Percentiles rank a stretch among this genome's conserved stretches.
These are phyloP conservation scores for Fusarium hostae DNA, from an alignment of 2,329 filamentous ascomycete genomes.

Conservation along the genomic window DNA sequence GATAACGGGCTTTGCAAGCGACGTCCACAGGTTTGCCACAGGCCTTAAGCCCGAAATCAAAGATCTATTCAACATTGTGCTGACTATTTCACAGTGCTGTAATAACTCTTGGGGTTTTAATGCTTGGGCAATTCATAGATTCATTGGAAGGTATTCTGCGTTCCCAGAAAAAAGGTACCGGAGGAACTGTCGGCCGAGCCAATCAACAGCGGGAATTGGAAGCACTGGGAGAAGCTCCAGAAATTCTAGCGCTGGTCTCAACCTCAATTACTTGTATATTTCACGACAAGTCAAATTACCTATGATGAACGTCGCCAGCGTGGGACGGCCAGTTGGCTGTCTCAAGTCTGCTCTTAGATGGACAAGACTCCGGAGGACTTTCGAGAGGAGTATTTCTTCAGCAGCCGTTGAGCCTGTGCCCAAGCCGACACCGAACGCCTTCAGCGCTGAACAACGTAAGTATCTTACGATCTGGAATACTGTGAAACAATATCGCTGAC, in stretches of 20 bases:
- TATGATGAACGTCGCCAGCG: slow-evolving; percentile 71
- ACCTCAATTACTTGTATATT: slow-evolving; percentile 34
- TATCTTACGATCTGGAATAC: not conserved
- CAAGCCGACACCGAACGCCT: slow-evolving; percentile 36
- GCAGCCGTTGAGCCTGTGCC: slow-evolving; percentile 38
- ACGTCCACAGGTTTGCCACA: slow-evolving; percentile 27
- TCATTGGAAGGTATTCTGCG: not conserved
- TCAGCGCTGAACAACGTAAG: slow-evolving; percentile 52
- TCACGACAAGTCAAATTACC: slow-evolving; percentile 43
- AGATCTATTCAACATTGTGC: slow-evolving; percentile 38
- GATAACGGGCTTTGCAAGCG: slow-evolving; percentile 10
- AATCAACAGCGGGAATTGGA: slow-evolving; percentile 49
- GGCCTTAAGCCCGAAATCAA: slow-evolving; percentile 44
- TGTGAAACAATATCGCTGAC: slow-evolving; percentile 22
- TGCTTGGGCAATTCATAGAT: not conserved
- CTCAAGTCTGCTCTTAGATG: slow-evolving; percentile 73
- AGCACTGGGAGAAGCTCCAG: slow-evolving; percentile 32
- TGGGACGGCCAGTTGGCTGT: slow-evolving; percentile 75
- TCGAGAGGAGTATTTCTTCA: slow-evolving; percentile 61
- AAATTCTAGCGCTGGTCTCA: slow-evolving; percentile 43
- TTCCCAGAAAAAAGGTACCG: slow-evolving; percentile 37
- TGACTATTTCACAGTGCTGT: slow-evolving; percentile 12
- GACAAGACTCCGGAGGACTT: slow-evolving; percentile 60
- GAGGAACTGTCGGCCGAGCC: slow-evolving; percentile 50
- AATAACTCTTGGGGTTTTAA: not conserved